These are phyloP conservation scores for Volvox reticuliferus DNA, from an alignment of 139 green algal genomes.

Conservation along the genomic window DNA sequence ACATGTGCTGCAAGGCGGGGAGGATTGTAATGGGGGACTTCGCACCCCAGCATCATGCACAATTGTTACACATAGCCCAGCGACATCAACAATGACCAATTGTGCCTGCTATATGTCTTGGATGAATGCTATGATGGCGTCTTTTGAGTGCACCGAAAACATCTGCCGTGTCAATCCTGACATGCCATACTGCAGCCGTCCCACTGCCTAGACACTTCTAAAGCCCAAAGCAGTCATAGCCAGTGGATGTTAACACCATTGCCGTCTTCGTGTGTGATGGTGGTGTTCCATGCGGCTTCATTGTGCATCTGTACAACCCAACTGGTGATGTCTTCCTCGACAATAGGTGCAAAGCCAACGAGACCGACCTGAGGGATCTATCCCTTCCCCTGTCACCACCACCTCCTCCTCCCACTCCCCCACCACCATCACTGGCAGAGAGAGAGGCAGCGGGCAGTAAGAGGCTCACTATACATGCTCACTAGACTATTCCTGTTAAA, in stretches of 20 bases:
- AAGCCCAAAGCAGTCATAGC: background rate
- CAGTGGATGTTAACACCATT: background rate
- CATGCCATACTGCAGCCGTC: background rate
- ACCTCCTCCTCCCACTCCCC: too few relatives aligned
- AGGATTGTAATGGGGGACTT: too few relatives aligned
- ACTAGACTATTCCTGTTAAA: too few relatives aligned
- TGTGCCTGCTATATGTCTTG: background rate
- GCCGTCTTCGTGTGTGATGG: background rate
- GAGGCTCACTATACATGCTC: too few relatives aligned
- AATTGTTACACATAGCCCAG: too few relatives aligned
- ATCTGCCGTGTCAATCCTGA: background rate
- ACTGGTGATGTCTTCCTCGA: background rate
- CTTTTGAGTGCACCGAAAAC: conserved; percentile 16
- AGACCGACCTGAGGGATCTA: background rate
- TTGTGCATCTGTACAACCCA: conserved; percentile 25
- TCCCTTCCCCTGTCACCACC: too few relatives aligned
- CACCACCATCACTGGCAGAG: too few relatives aligned
- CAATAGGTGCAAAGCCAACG: background rate
- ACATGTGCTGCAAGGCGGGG: too few relatives aligned
- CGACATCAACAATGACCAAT: conserved; percentile 11
- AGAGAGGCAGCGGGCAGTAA: too few relatives aligned
- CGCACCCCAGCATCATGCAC: too few relatives aligned
- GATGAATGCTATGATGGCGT: conserved; percentile 14
- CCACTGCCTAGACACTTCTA: background rate
- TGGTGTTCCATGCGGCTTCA: conserved; percentile 11